Evolutionary conservation across 805 yeast species (phyloP), one percentile per base, ranked within the genome.

Genomic region (Spathaspora arborariae): DNA sequence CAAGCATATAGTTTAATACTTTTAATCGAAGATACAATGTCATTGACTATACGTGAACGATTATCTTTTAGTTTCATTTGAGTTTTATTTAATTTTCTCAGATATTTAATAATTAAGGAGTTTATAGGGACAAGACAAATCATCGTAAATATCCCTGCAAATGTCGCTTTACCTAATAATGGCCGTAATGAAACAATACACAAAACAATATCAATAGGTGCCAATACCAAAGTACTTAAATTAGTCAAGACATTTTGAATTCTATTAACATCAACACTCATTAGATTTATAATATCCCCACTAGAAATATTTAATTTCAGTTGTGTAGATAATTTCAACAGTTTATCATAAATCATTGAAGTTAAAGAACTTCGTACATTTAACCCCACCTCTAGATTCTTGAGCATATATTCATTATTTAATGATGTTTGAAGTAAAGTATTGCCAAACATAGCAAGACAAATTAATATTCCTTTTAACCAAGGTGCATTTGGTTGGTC

Each of bases 271-370:
- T 89, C 97, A 26, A 86, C 91, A 16, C 94, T 79, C 69, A 87
- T 77, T 57, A 84, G 72, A 56, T 87, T 88, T 53, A 88, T 76
- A 44, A 89, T 85, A 53, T 88, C 95, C 53, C 96, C 96, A 2
- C 91, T 78, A 1, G 88, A 67, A 52, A 77, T 69, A 15, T 75
- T 72, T 26, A 74, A 73, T 50, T 84, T 76, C 6, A 89, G 80
- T 41, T 81, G 82, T 6, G 81, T 76, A 2, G 95, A 82, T n/a
- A 90, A 65, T 16, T 62, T 71, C 47, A 90, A 70, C 0, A 94
- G 75, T 62, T 90, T 90, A 40, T 79, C 77, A 60, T 84, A 89
- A 19, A 88, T 68, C 51, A 87, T 61, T n/a, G 84, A 68, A 62
- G 81, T 79, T 51, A 90, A 66, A 0, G 89, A 78, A 2, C 89